Percentiles rank a stretch among this genome's conserved stretches.
phyloP scores from a whole-genome alignment of 2,329 filamentous ascomycete genomes.

The Curvularia hawaiiensis region DNA sequence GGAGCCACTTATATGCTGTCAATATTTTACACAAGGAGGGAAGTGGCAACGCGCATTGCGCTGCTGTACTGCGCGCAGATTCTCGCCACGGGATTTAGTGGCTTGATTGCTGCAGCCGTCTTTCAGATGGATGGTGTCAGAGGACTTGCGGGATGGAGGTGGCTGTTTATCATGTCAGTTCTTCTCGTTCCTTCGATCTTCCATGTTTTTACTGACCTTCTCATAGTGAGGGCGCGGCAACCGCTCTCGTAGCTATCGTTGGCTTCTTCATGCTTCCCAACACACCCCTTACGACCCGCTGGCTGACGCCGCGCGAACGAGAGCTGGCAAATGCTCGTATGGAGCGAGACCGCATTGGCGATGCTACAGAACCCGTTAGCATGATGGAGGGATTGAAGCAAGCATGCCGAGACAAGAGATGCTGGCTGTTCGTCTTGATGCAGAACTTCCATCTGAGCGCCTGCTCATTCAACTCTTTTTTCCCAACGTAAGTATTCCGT shows the following conservation, averaged over 20 bases:
- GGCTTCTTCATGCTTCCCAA: conserved; percentile 39
- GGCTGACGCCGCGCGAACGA: conserved; percentile 54
- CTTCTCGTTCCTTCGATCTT: too few relatives aligned
- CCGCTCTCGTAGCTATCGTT: conserved; percentile 33
- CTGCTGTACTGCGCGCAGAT: conserved; percentile 49
- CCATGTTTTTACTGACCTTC: neutral
- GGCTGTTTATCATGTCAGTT: conserved; percentile 45
- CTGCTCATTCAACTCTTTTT: conserved; percentile 42
- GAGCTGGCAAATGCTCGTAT: conserved; percentile 44
- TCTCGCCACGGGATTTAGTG: conserved; percentile 50
- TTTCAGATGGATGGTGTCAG: conserved; percentile 39
- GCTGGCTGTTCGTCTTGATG: conserved; percentile 42
- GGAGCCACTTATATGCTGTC: conserved; percentile 67
- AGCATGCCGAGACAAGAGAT: conserved; percentile 34
- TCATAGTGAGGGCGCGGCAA: conserved; percentile 33
- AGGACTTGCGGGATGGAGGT: conserved; percentile 47
- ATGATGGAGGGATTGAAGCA: conserved; percentile 37
- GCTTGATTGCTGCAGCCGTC: conserved; percentile 51
- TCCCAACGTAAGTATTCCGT: conserved; percentile 32
- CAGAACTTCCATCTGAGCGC: conserved; percentile 38
- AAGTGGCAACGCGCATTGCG: conserved; percentile 46
- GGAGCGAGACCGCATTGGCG: conserved; percentile 57
- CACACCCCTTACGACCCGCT: conserved; percentile 48
- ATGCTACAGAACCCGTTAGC: conserved; percentile 38
- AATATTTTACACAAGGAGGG: conserved; percentile 68